Conservation (phyloP, 495 filamentous ascomycete species). For the Penicillium crystallinum region DNA sequence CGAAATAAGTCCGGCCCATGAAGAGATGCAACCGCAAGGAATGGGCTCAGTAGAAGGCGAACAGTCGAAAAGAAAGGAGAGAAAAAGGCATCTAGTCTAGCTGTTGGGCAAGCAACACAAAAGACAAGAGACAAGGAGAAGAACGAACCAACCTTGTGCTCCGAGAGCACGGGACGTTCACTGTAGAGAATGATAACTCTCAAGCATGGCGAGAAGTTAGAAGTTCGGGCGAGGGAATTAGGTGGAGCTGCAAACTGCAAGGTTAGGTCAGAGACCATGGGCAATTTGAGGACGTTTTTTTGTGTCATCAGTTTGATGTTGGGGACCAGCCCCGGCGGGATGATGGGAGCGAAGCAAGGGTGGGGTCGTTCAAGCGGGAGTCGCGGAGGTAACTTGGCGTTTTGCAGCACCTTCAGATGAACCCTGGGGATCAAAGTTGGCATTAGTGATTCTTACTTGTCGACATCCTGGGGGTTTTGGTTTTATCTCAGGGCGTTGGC, state of each 20-base stretch:
- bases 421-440: slow-evolving; percentile 26
- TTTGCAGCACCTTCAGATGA: slow-evolving; percentile 32
- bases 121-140: slow-evolving; percentile 24
- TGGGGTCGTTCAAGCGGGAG: slow-evolving; percentile 30
- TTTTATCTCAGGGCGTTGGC: slow-evolving; percentile 11
- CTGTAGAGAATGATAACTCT: slow-evolving; percentile 4
- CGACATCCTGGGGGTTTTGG: slow-evolving; percentile 12
- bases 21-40: not conserved
- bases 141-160: slow-evolving; percentile 40
- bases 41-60: slow-evolving; percentile 2
- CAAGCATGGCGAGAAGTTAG: slow-evolving; percentile 9
- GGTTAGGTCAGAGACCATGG: slow-evolving; percentile 10
- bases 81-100: slow-evolving; percentile 8
- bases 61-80: slow-evolving; percentile 5
- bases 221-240: slow-evolving; percentile 11
- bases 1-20: slow-evolving; percentile 10
- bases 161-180: slow-evolving; percentile 16
- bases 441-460: slow-evolving; percentile 34
- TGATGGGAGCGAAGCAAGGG: not conserved
- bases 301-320: slow-evolving; percentile 4
- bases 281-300: not conserved
- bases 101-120: slow-evolving; percentile 20
- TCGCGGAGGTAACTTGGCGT: slow-evolving; percentile 35
- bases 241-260: slow-evolving; percentile 16
- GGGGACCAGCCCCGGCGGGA: slow-evolving; percentile 36